Base-by-base conservation (phyloP, 2,329 filamentous ascomycete species). In the Pseudogymnoascus sp. region DNA sequence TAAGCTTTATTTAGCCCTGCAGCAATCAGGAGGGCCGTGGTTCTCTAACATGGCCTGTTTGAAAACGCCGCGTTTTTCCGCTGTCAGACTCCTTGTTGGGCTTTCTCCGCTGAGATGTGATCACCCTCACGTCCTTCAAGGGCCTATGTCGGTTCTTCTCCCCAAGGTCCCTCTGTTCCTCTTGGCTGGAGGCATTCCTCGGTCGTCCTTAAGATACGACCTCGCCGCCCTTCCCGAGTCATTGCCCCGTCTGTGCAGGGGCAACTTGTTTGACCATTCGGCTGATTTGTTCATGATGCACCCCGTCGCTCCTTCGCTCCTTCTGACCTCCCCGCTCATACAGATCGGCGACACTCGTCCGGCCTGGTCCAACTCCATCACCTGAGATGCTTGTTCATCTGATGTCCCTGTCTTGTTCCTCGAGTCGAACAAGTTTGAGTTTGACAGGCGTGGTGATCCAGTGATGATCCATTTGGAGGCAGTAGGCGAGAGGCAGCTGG, bases 381-480 rank as follows among this genome's bases (percentile, higher is more conserved):
- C 5, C 47, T 8, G n/a, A 33, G 47, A 35, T 54, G 47, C 47
- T 35, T 54, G 47, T 54, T 54, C 47, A 54, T 54, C 47, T 33
- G 47, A 54, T 54, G 29, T 54, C n/a, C 47, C 47, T 21, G 9
- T 35, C 47, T 35, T 54, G 29, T 54, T 54, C 47, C 15, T 21
- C 47, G 13, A 11, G 47, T 54, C 47, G 29, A n/a, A 54, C 47
- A 15, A 13, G 47, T 33, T 54, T 35, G 29, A 54, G 29, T 54
- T 54, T 54, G 47, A 31, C 47, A 54, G 47, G 29, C 47, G 47
- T 54, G 47, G 35, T 54, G 47, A 54, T 54, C 47, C 29, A 54
- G 15, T 17, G n/a, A 54, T 54, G 47, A 33, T 35, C 47, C 5
- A 54, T 33, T 33, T 33, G 47, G n/a, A 21, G 44, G 8, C 29